These are phyloP conservation scores for Boletus sp. DNA, from an alignment of 1,284 basidiomycete species.

Conservation along the genomic window DNA sequence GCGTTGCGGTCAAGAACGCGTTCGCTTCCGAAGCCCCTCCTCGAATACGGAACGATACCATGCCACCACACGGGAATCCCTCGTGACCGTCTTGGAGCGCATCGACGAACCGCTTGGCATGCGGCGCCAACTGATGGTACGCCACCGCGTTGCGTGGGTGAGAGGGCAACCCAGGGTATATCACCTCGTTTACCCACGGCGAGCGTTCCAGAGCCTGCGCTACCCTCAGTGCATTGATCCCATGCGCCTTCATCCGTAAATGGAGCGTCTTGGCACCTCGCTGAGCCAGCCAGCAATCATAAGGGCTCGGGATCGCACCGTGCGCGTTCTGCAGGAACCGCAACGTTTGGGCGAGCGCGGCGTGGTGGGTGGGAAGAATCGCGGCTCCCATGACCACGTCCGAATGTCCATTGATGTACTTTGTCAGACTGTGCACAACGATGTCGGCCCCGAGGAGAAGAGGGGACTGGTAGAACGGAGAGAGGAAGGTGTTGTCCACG, in stretches of 20 bases:
- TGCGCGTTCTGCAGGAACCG: slow-evolving; percentile 92
- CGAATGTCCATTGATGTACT: slow-evolving; percentile 92
- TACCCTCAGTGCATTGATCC: slow-evolving; percentile 76
- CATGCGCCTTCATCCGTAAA: slow-evolving; percentile 85
- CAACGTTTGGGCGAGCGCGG: slow-evolving; percentile 48
- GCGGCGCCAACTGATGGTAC: slow-evolving; percentile 59
- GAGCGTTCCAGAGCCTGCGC: slow-evolving; percentile 61
- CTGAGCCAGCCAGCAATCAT: slow-evolving; percentile 90
- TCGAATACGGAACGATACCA: slow-evolving; percentile 72
- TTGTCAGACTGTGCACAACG: slow-evolving; percentile 79
- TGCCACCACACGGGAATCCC: slow-evolving; percentile 84
- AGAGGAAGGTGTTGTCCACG: slow-evolving; percentile 91
- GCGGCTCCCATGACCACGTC: slow-evolving; percentile 88
- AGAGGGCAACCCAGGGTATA: slow-evolving; percentile 79
- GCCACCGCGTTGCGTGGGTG: slow-evolving; percentile 63
- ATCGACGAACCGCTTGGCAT: slow-evolving; percentile 67
- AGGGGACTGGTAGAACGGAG: slow-evolving; percentile 89
- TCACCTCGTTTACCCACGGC: slow-evolving; percentile 68
- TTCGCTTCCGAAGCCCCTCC: slow-evolving; percentile 56
- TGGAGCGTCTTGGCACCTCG: slow-evolving; percentile 90
- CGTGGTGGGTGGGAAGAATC: slow-evolving; percentile 61
- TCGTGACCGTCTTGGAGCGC: slow-evolving; percentile 36
- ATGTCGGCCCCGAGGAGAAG: slow-evolving; percentile 83
- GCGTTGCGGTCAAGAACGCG: slow-evolving; percentile 64
- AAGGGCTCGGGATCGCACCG: slow-evolving; percentile 84